Percentiles rank a stretch among this genome's conserved stretches.
These are phyloP conservation scores for Penicillium robsamsonii DNA, from an alignment of 495 filamentous ascomycete genomes.

Conservation along the genomic window DNA sequence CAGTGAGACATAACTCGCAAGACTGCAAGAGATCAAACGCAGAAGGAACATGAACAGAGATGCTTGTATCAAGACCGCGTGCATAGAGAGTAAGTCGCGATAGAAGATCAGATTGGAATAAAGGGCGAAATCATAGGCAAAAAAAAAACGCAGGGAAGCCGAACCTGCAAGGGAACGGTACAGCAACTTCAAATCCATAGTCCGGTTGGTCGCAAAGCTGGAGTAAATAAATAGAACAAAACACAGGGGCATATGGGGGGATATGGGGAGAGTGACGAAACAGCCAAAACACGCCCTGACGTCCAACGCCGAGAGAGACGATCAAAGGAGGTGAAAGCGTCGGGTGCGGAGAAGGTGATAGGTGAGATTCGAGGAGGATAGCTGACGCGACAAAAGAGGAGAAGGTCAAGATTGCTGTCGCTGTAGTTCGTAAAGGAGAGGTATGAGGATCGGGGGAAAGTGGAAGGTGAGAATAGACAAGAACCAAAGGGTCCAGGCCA, in stretches of 20 bases:
- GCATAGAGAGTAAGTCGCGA: background rate
- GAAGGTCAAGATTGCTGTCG: constrained; percentile 28
- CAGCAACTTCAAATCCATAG: constrained; percentile 22
- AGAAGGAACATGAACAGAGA: constrained; percentile 14
- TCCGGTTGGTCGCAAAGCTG: constrained; percentile 10
- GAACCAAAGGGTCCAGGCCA: constrained; percentile 6
- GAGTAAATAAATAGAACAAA: background rate
- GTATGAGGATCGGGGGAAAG: constrained; percentile 18
- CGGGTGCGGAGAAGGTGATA: constrained; percentile 25
- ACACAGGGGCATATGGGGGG: constrained; percentile 19
- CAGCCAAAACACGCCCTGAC: constrained; percentile 47
- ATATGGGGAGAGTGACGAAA: constrained; percentile 30
- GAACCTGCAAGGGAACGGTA: constrained; percentile 14
- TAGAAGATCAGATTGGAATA: constrained; percentile 13
- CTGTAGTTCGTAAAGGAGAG: constrained; percentile 26
- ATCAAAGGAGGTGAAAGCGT: constrained; percentile 36
- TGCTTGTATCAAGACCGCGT: constrained; percentile 6
- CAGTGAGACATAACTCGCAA: constrained; percentile 1
- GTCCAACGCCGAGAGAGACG: constrained; percentile 49
- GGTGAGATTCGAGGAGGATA: constrained; percentile 16
- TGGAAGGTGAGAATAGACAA: constrained; percentile 18
- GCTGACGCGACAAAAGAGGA: constrained; percentile 17
- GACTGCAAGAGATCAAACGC: constrained; percentile 4
- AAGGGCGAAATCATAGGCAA: background rate
- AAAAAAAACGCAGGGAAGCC: constrained; percentile 9